A percentile compares a stretch with the other conserved stretches of the same genome.
These are phyloP conservation scores for Kodamaea nitidulidarum DNA, from an alignment of 805 yeast species.

Conservation along the genomic window DNA sequence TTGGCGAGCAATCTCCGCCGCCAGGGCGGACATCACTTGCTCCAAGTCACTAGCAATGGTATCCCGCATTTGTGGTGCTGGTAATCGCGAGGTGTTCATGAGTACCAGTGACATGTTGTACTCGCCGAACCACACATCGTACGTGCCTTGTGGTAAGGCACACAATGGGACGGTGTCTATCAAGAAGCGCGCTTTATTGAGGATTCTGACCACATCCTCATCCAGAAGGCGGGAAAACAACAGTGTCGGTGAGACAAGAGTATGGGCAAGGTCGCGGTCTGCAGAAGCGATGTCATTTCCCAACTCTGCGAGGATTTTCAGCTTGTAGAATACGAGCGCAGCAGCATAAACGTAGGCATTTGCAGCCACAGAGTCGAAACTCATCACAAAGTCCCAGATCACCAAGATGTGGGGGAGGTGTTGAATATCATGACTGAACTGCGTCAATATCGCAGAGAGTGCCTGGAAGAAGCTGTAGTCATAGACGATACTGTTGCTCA, in stretches of 20 bases:
- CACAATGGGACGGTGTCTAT: slow-evolving; percentile 23
- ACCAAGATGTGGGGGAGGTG: slow-evolving; percentile 46
- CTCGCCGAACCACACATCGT: slow-evolving; percentile 31
- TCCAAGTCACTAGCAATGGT: slow-evolving; percentile 7
- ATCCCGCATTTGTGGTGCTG: slow-evolving; percentile 5
- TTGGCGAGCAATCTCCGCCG: slow-evolving; percentile 29
- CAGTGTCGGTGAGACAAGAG: slow-evolving; percentile 29
- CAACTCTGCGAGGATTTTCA: slow-evolving; percentile 33
- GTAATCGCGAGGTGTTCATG: slow-evolving; percentile 27
- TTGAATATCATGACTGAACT: slow-evolving; percentile 69
- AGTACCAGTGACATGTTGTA: slow-evolving; percentile 33
- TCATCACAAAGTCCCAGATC: slow-evolving; percentile 67
- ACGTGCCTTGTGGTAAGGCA: slow-evolving; percentile 18
- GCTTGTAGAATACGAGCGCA: slow-evolving; percentile 44
- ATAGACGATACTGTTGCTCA: slow-evolving; percentile 25
- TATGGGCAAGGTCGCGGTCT: slow-evolving; percentile 34
- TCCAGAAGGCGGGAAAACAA: slow-evolving; percentile 29
- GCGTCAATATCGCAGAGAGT: slow-evolving; percentile 71
- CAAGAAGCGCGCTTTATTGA: slow-evolving; percentile 24
- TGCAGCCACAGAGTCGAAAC: slow-evolving; percentile 50
- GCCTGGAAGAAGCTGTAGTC: slow-evolving; percentile 49
- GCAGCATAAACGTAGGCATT: slow-evolving; percentile 62
- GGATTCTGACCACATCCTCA: slow-evolving; percentile 21
- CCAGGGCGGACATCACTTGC: slow-evolving; percentile 19
- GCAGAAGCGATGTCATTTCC: slow-evolving; percentile 10